Evolutionary conservation across 1,284 basidiomycete species (phyloP).

Genomic region (Microbotryum silenes-acaulis): DNA sequence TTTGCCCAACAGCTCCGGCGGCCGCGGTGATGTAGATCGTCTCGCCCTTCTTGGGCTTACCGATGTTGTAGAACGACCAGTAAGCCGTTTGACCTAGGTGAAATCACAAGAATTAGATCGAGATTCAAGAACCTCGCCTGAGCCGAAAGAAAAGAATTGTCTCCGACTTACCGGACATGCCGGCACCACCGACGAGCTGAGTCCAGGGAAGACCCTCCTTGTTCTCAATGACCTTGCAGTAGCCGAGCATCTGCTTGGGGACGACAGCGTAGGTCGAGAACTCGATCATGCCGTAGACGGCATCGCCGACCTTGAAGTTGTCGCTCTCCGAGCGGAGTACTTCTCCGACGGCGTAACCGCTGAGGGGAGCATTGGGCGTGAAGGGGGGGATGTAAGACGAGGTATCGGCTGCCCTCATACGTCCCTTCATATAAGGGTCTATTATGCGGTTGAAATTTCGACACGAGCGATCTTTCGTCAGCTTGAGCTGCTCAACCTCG

Average conservation of each 20-base stretch:
- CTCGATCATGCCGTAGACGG: constrained; percentile 13
- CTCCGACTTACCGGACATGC: constrained; percentile 42
- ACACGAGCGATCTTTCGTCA: too few relatives aligned
- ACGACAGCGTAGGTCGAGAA: constrained; percentile 26
- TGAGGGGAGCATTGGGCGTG: constrained; percentile 1
- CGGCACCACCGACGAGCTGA: constrained; percentile 42
- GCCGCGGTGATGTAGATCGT: constrained; percentile 51
- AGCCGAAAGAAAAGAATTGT: background rate
- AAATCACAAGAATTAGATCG: background rate
- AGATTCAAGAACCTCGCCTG: too few relatives aligned
- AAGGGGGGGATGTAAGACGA: background rate
- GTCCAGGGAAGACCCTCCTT: constrained; percentile 44
- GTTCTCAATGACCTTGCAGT: constrained; percentile 37
- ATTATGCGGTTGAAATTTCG: constrained; percentile 21
- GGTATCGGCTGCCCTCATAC: constrained; percentile 22
- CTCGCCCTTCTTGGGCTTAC: constrained; percentile 69
- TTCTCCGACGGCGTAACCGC: constrained; percentile 17
- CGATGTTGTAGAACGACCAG: constrained; percentile 57
- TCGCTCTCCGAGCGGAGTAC: constrained; percentile 26
- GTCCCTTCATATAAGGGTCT: constrained; percentile 48
- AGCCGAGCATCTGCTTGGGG: constrained; percentile 3
- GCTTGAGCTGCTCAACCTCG: too few relatives aligned
- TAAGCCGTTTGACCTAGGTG: constrained; percentile 6
- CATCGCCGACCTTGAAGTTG: constrained; percentile 22
- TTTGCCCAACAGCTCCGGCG: constrained; percentile 34